Evolutionary conservation across 768 basidiomycete species (phyloP), one percentile per base, ranked within the genome.

Genomic region (Phylloporus arenicola): DNA sequence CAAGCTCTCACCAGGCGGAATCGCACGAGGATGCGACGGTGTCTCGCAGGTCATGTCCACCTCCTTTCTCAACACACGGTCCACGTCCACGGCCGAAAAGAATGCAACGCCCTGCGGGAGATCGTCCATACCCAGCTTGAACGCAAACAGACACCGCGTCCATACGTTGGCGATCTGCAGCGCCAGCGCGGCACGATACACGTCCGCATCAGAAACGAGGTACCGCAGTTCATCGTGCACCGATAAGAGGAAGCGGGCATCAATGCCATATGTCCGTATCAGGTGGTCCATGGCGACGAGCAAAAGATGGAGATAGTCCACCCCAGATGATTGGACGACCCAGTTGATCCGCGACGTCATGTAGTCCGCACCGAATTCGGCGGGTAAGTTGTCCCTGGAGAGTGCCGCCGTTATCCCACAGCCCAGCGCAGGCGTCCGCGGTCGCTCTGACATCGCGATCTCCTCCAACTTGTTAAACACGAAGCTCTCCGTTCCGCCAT

Each of bases 311-410:
- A 98, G 84, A 64, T 99, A 98, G 68, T 98, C 96, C 38, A 98
- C 95, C 4, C 95, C 96, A 0, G 93, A 96, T 4, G 94, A 97
- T 62, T 98, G 96, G 6, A 98, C 96, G 43, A 94, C 96, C 96
- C 96, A 98, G 63, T 99, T 99, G 72, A 98, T 94, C 38, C 96
- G 82, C 6, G 92, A 96, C 0, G 96, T 87, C 78, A 98, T 86
- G 67, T 90, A 98, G 56, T 94, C 90, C 0, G 84, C 68, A 12
- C 88, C 90, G 53, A 92, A 90, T 50, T 78, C 80, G 30, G 81
- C 80, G 0, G 88, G 87, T 2, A 99, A 79, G 62, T 91, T 85
- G 54, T 88, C 84, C 69, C 90, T 94, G 25, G 87, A 86, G n/a
- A 99, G 75, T 0, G 95, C 95, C 44, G 87, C 80, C 1, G 96